phyloP scores from a whole-genome alignment of 768 basidiomycete species.

The Suillus clintonianus region DNA sequence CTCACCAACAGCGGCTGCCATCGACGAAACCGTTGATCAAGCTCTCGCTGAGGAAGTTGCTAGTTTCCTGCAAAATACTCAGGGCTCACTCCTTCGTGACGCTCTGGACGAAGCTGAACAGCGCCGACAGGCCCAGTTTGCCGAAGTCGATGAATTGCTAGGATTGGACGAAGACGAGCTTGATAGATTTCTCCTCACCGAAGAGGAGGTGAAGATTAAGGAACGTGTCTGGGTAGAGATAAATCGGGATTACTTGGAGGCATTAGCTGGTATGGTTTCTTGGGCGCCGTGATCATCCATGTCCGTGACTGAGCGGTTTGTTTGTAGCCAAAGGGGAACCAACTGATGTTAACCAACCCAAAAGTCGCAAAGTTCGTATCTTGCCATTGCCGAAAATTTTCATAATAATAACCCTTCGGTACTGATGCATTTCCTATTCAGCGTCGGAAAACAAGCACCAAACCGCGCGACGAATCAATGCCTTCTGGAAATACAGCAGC shows the following conservation, averaged over 20 bases:
- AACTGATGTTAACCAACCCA: slow-evolving; percentile 45
- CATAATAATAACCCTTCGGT: slow-evolving; percentile 13
- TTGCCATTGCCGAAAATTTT: slow-evolving; percentile 31
- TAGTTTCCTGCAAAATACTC: slow-evolving; percentile 60
- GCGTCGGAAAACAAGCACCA: slow-evolving; percentile 67
- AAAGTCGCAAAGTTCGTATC: slow-evolving; percentile 81
- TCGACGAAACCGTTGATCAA: slow-evolving; percentile 64
- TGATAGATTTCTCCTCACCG: slow-evolving; percentile 73
- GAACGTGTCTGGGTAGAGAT: slow-evolving; percentile 94
- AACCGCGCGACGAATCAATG: slow-evolving; percentile 75
- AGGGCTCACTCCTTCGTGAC: slow-evolving; percentile 56
- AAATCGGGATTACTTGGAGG: slow-evolving; percentile 88
- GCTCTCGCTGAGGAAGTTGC: slow-evolving; percentile 72
- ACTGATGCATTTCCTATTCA: slow-evolving; percentile 30
- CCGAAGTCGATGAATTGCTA: slow-evolving; percentile 57
- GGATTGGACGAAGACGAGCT: slow-evolving; percentile 93
- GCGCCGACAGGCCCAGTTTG: slow-evolving; percentile 54
- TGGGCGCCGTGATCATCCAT: background rate
- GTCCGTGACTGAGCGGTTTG: slow-evolving; percentile 47
- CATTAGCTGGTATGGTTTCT: slow-evolving; percentile 60
- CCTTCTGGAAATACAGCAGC: slow-evolving; percentile 39
- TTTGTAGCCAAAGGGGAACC: slow-evolving; percentile 68
- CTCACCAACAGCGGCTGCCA: slow-evolving; percentile 26
- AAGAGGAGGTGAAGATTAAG: slow-evolving; percentile 82
- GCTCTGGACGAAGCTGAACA: slow-evolving; percentile 72